Percentiles rank a stretch among this genome's conserved stretches.
Conservation (phyloP, 2,329 filamentous ascomycete genomes). For the Ceratocystis colombiana region DNA sequence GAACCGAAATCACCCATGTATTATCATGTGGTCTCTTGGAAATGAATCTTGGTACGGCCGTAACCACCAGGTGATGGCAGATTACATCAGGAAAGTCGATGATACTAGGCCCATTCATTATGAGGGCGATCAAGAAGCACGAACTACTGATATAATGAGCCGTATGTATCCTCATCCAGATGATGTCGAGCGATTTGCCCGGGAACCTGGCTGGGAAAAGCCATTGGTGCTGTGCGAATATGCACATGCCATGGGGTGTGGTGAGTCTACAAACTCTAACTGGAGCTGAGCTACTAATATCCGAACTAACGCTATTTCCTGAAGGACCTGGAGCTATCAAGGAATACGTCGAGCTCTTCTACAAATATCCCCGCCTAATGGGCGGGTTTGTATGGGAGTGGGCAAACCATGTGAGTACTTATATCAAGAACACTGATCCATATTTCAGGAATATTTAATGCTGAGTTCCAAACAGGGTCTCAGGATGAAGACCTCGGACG, state of each 20-base stretch:
- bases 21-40: constrained; percentile 62
- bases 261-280: not conserved
- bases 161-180: constrained; percentile 54
- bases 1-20: constrained; percentile 49
- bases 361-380: constrained; percentile 42
- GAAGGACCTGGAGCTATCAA: constrained; percentile 48
- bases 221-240: constrained; percentile 50
- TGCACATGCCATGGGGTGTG: constrained; percentile 52
- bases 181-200: constrained; percentile 35
- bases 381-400: constrained; percentile 59
- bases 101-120: constrained; percentile 53
- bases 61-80: constrained; percentile 59
- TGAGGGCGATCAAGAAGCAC: constrained; percentile 49
- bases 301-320: not conserved
- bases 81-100: constrained; percentile 50
- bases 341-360: constrained; percentile 58
- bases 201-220: constrained; percentile 38
- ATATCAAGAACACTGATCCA: not conserved
- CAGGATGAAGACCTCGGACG: constrained; percentile 36
- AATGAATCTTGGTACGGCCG: constrained; percentile 62
- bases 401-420: constrained; percentile 44
- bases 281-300: not conserved
- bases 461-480: constrained; percentile 32
- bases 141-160: constrained; percentile 52
- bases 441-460: not conserved